Evolutionary conservation across 257 asterid species (phyloP).

Genomic region (Solanum chilense): DNA sequence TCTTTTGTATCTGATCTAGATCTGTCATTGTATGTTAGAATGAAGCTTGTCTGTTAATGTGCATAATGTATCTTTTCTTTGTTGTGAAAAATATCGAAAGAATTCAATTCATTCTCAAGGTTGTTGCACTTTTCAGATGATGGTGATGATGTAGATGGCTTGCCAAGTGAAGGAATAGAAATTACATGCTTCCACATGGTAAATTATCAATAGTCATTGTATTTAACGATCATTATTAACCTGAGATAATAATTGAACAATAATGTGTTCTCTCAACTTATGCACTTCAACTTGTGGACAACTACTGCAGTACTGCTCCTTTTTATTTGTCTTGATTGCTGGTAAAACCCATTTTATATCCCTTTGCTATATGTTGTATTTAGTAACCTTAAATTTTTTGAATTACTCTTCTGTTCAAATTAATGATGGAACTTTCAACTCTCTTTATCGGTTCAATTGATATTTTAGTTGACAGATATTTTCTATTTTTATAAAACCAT

Average conservation of each 20-base stretch:
- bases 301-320: not conserved
- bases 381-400: not conserved
- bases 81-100: not conserved
- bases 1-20: not conserved
- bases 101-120: not conserved
- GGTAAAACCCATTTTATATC: not conserved
- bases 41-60: not conserved
- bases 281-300: not conserved
- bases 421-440: not conserved
- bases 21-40: not conserved
- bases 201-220: conserved; percentile 5
- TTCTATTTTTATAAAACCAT: not conserved
- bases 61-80: not conserved
- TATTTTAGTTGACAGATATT: not conserved
- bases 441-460: not conserved
- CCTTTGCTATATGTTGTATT: not conserved
- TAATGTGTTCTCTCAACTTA: not conserved
- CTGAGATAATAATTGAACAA: not conserved
- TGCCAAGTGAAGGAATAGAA: conserved; percentile 95
- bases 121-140: conserved; percentile 51
- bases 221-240: not conserved
- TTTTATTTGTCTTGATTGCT: not conserved
- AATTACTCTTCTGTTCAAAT: not conserved
- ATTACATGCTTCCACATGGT: conserved; percentile 93
- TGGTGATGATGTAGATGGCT: conserved; percentile 72